Percentiles rank a stretch among this genome's conserved stretches.
phyloP scores from a whole-genome alignment of 208 protist genomes.

The Trichomonas gallinae region DNA sequence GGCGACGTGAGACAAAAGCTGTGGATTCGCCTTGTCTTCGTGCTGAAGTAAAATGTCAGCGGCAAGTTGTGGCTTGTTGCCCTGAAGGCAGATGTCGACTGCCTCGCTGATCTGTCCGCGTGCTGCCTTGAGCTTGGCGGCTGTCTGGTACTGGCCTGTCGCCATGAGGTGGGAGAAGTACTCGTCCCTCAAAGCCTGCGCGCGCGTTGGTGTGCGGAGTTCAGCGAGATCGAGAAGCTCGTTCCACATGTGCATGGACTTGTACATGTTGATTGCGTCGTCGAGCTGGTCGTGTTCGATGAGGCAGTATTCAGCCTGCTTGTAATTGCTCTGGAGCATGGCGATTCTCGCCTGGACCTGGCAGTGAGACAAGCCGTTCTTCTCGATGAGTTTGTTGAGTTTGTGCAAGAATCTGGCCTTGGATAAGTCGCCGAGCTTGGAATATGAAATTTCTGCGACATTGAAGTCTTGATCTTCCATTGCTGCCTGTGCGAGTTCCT shows the following conservation, averaged over 20 bases:
- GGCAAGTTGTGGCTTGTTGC: neutral
- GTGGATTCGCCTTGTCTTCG: neutral
- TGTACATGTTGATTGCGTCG: neutral
- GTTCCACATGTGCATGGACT: conserved; percentile 17
- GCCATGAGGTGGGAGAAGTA: neutral
- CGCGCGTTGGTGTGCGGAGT: neutral
- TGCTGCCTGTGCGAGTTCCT: neutral
- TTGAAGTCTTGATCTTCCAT: neutral
- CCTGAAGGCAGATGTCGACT: neutral
- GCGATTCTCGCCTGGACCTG: neutral
- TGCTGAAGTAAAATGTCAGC: neutral
- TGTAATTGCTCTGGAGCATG: neutral
- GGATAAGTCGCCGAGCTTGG: neutral
- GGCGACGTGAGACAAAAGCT: neutral
- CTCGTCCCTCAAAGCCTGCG: neutral
- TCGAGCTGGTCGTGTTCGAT: neutral
- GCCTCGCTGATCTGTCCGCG: neutral
- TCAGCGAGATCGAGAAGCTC: neutral
- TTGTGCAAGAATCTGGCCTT: neutral
- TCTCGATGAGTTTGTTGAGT: neutral
- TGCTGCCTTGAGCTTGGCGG: neutral
- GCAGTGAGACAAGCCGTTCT: neutral
- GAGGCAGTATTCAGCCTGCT: neutral
- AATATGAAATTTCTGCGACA: neutral
- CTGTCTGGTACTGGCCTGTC: neutral